These are phyloP conservation scores for Candida verbasci DNA, from an alignment of 805 yeast genomes.

Conservation along the genomic window DNA sequence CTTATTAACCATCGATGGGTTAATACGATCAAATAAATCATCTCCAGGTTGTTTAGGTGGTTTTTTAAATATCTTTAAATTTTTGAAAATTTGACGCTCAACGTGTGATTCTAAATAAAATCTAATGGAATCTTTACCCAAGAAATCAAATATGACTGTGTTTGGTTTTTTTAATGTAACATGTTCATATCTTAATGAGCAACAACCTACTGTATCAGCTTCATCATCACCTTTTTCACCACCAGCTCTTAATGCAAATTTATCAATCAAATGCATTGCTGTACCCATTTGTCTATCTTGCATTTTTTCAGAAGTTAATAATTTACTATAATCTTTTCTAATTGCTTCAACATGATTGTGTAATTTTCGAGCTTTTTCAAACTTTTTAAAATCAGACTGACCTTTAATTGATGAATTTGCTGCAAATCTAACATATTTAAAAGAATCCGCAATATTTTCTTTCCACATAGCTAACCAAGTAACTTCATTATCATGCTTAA, in stretches of 20 bases:
- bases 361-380: conserved; percentile 88
- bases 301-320: conserved; percentile 73
- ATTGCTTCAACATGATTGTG: conserved; percentile 67
- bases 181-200: conserved; percentile 89
- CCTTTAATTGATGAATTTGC: conserved; percentile 90
- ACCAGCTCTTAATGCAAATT: conserved; percentile 94
- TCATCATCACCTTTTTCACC: conserved; percentile 97
- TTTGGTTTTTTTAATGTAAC: conserved; percentile 81
- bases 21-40: conserved; percentile 85
- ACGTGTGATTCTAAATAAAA: conserved; percentile 91
- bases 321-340: conserved; percentile 66
- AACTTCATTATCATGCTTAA: conserved; percentile 83
- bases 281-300: conserved; percentile 87
- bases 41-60: conserved; percentile 90
- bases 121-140: conserved; percentile 94
- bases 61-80: conserved; percentile 80
- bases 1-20: conserved; percentile 76
- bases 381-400: conserved; percentile 83
- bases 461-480: conserved; percentile 98
- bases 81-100: conserved; percentile 86
- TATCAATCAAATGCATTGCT: conserved; percentile 88
- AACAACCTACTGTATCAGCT: conserved; percentile 97
- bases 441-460: conserved; percentile 79
- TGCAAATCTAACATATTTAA: conserved; percentile 88
- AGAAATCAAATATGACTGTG: conserved; percentile 81